phyloP scores from a whole-genome alignment of 2,329 filamentous ascomycete genomes.

The Alternaria sp. region DNA sequence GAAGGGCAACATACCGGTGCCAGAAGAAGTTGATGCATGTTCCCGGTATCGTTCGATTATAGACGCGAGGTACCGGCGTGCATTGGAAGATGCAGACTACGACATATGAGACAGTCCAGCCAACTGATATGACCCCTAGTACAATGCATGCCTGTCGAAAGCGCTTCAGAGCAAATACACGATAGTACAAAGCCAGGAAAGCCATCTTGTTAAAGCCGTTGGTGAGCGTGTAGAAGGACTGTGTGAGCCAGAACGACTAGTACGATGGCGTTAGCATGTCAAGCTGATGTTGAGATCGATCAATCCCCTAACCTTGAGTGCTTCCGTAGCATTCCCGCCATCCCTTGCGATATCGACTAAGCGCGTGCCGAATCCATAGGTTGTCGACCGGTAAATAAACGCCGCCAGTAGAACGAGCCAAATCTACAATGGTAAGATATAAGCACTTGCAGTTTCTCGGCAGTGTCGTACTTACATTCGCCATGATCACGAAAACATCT shows the following conservation, averaged over 20 bases:
- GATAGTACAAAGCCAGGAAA: constrained; percentile 34
- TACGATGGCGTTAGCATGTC: neutral
- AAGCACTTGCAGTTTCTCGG: neutral
- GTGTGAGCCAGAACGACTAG: constrained; percentile 37
- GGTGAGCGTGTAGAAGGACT: constrained; percentile 33
- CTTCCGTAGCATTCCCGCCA: constrained; percentile 26
- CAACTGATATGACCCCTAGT: constrained; percentile 24
- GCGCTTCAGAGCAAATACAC: constrained; percentile 29
- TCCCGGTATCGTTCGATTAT: constrained; percentile 25
- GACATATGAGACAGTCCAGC: constrained; percentile 28
- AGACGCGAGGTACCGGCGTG: constrained; percentile 25
- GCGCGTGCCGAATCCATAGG: constrained; percentile 33
- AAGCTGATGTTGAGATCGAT: neutral
- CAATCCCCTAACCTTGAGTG: constrained; percentile 25
- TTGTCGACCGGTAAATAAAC: constrained; percentile 24
- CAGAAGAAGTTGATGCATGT: constrained; percentile 31
- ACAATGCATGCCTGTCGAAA: constrained; percentile 28
- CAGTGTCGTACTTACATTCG: constrained; percentile 23
- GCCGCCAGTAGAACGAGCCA: constrained; percentile 22
- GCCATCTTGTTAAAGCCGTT: constrained; percentile 40
- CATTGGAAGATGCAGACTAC: constrained; percentile 35
- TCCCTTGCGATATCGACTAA: constrained; percentile 25
- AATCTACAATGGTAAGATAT: neutral
- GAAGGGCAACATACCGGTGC: constrained; percentile 26
- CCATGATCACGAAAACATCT: constrained; percentile 32